Percentiles rank a stretch among this genome's conserved stretches.
Conservation (phyloP, 2,329 filamentous ascomycete genomes). For the Verticillium albo-atrum region DNA sequence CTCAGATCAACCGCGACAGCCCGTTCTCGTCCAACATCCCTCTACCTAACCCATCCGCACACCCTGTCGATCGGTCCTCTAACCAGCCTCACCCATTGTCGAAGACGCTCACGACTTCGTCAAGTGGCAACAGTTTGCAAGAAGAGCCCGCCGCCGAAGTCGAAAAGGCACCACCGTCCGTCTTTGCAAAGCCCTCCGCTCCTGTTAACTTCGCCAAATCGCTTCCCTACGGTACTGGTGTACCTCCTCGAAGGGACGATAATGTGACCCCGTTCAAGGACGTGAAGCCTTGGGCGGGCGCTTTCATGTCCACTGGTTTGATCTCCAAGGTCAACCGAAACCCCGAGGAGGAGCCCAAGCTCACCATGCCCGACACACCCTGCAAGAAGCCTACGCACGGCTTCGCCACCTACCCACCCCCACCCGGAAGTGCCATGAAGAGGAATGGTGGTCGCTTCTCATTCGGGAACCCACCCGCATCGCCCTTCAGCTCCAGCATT, state of each 20-base stretch:
- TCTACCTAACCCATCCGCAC: constrained; percentile 49
- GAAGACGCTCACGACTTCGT: constrained; percentile 80
- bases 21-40: constrained; percentile 55
- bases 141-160: constrained; percentile 55
- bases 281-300: constrained; percentile 71
- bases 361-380: constrained; percentile 85
- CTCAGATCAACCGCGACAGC: constrained; percentile 55
- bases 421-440: constrained; percentile 57
- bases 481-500: constrained; percentile 66
- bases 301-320: constrained; percentile 90
- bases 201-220: constrained; percentile 66
- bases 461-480: constrained; percentile 69
- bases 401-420: constrained; percentile 62
- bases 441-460: constrained; percentile 64
- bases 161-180: constrained; percentile 44
- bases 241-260: constrained; percentile 23
- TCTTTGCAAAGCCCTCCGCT: constrained; percentile 47
- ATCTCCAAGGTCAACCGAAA: constrained; percentile 92
- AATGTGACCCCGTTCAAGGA: constrained; percentile 53
- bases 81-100: constrained; percentile 78
- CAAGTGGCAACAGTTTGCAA: constrained; percentile 71
- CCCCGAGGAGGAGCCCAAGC: constrained; percentile 61
- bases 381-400: constrained; percentile 80
- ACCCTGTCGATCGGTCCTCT: constrained; percentile 33
- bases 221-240: constrained; percentile 55